Percentiles rank a stretch among this genome's conserved stretches.
Conservation (phyloP, 345 rosid genomes). For the Euphorbia lathyris region DNA sequence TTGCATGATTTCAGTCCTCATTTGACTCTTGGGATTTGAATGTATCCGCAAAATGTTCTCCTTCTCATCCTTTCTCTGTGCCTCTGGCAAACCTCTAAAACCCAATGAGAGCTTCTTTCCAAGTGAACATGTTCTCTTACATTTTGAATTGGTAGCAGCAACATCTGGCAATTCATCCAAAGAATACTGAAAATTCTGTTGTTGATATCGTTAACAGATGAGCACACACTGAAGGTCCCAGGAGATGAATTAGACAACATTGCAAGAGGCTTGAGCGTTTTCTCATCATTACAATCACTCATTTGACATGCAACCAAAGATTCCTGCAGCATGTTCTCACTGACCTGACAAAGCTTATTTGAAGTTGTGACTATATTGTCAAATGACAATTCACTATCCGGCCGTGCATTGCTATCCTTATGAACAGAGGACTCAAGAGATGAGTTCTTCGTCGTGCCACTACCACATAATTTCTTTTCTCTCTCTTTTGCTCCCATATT, state of each 20-base stretch:
- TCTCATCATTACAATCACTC: conserved; percentile 8
- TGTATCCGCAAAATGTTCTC: conserved; percentile 31
- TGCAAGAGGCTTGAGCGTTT: conserved; percentile 5
- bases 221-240: not conserved
- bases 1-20: no score
- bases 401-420: conserved; percentile 12
- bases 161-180: conserved; percentile 10
- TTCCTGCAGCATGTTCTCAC: conserved; percentile 3
- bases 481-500: conserved; percentile 21
- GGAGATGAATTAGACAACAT: not conserved
- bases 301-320: conserved; percentile 11
- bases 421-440: conserved; percentile 35
- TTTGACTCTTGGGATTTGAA: conserved; percentile 19
- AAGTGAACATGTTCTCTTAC: conserved; percentile 23
- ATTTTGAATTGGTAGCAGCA: not conserved
- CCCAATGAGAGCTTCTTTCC: conserved; percentile 50
- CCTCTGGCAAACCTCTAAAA: conserved; percentile 20
- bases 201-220: conserved; percentile 1
- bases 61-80: conserved; percentile 25
- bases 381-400: conserved; percentile 1
- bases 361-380: conserved; percentile 12
- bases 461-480: conserved; percentile 16
- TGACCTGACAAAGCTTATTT: conserved; percentile 1
- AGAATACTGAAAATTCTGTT: conserved; percentile 18
- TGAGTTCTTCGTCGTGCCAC: conserved; percentile 25